Conservation (phyloP, 192 early-diverging fungal genomes). For the Entophlyctis luteolus region DNA sequence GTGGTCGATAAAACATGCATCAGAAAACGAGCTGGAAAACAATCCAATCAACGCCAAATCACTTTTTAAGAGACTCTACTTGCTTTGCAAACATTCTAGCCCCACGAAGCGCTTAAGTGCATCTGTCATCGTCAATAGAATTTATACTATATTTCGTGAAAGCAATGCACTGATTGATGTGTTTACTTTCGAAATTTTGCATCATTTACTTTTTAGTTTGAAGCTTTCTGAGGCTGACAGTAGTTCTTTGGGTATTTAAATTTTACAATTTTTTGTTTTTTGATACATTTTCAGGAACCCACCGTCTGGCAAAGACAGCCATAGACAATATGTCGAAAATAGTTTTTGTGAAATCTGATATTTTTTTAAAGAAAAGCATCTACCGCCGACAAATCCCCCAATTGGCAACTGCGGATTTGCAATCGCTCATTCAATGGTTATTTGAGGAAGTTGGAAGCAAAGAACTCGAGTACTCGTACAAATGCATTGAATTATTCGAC, state of each 20-base stretch:
- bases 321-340: constrained; percentile 62
- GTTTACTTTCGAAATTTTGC: constrained; percentile 66
- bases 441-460: constrained; percentile 50
- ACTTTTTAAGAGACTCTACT: constrained; percentile 62
- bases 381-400: constrained; percentile 49
- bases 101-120: constrained; percentile 65
- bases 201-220: constrained; percentile 62
- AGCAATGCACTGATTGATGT: constrained; percentile 60
- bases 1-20: constrained; percentile 71
- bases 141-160: constrained; percentile 68
- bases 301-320: constrained; percentile 44
- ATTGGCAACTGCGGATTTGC: constrained; percentile 40
- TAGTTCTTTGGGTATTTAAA: constrained; percentile 43
- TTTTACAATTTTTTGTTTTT: background rate
- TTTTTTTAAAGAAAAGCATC: constrained; percentile 46
- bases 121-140: constrained; percentile 63
- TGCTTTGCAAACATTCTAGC: constrained; percentile 57
- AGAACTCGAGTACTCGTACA: constrained; percentile 59
- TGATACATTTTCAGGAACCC: constrained; percentile 43
- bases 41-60: constrained; percentile 69
- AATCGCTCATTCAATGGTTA: constrained; percentile 52
- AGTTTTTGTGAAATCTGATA: constrained; percentile 43
- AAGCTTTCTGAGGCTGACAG: constrained; percentile 60
- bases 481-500: constrained; percentile 60
- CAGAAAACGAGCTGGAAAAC: constrained; percentile 40